These are phyloP conservation scores for Rhizophora mangle DNA, from an alignment of 345 rosid species.

Conservation along the genomic window DNA sequence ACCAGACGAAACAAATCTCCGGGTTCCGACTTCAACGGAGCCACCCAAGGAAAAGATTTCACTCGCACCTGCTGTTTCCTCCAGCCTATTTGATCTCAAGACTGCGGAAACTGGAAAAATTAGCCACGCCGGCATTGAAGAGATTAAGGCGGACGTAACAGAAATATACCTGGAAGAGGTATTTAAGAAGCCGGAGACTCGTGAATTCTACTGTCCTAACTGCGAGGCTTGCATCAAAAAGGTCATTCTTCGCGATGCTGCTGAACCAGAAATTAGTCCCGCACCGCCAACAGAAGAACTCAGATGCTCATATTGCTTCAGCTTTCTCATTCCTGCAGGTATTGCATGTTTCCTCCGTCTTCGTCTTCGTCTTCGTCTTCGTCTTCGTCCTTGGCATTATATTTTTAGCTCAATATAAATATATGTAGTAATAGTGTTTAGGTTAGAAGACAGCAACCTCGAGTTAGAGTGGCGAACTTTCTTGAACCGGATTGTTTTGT, in stretches of 20 bases:
- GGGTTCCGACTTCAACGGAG: background rate
- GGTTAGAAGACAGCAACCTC: too few species aligned
- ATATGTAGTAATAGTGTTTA: too few species aligned
- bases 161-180: conserved; percentile 11
- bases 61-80: background rate
- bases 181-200: conserved; percentile 2
- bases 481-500: background rate
- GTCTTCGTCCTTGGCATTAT: background rate
- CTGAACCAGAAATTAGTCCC: background rate
- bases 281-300: background rate
- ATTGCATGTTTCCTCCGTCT: background rate
- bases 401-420: too few species aligned
- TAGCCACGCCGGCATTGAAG: background rate
- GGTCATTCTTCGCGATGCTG: conserved; percentile 1
- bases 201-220: conserved; percentile 19
- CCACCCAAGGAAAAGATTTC: background rate
- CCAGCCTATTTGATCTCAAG: background rate
- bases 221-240: conserved; percentile 20
- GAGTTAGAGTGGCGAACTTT: too few species aligned
- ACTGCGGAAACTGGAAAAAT: background rate
- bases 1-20: background rate
- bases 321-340: conserved; percentile 20
- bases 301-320: conserved; percentile 20
- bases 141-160: background rate
- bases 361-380: background rate